Base-by-base conservation (phyloP, 768 basidiomycete genomes). In the Mycena galericulata region DNA sequence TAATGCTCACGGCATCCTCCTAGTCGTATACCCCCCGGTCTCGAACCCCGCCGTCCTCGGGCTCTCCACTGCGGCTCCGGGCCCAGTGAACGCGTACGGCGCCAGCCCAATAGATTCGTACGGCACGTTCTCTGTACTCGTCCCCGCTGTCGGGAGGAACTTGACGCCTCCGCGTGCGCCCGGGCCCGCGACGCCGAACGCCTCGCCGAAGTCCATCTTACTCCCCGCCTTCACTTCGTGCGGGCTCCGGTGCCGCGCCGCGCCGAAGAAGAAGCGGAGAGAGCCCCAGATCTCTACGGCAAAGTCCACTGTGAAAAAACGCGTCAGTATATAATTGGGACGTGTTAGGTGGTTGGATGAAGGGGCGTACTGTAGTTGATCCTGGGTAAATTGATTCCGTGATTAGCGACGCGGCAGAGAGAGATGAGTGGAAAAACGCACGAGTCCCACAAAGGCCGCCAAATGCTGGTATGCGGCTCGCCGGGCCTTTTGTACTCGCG, bases 211-310 rank as follows among this genome's bases (percentile, higher is more conserved):
- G 63, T 78, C 65, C 56, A 72, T 51, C 67, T 72, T 62, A n/a
- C n/a, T n/a, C n/a, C 22, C 27, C 4, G 24, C 56, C 54, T 15
- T 70, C 68, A 72, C 17, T 68, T 67, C 18, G 67, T 67, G 66
- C 72, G 73, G n/a, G 22, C 5, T 4, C 15, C 74, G 65, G 54
- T 75, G 72, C 17, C 76, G 49, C 8, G 79, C 64, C 69, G 76
- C 82, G 72, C 82, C 79, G 62, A 86, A 71, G 79, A 90, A 94
- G 81, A 87, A 95, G 61, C 80, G 82, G 67, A 92, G 65, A 3
- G 92, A 93, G 63, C 81, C 77, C 32, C 75, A 74, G 22, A 95
- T 94, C 78, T 96, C 95, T 53, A 79, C 49, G 1, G 76, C 70
- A 73, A 95, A 94, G 75, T 95, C 93, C 68, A 80, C 90, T 91